Base-by-base conservation (phyloP, 768 basidiomycete genomes). In the Candolleomyces eurysporus region DNA sequence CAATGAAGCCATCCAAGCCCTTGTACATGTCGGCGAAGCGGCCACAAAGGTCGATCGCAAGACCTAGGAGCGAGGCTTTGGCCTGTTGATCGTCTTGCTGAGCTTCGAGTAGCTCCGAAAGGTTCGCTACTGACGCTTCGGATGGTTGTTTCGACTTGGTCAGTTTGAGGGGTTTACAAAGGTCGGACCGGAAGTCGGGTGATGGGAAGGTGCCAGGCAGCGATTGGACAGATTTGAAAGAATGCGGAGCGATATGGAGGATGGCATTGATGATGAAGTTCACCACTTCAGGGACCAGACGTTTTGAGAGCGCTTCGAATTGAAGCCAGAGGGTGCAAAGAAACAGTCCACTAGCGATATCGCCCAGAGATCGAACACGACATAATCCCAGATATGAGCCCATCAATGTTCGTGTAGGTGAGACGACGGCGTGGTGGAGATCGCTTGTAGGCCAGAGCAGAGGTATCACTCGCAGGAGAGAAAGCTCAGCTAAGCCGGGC, bases 381-480 rank as follows among this genome's bases (percentile, higher is more conserved):
- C 87, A 84, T 31, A 99, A 79, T 8, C 89, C 89, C 17, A 99
- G 88, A 71, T 98, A 98, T 50, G 94, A 89, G 0, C 91, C 93
- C 79, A 97, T 91, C 58, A 98, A 82, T 17, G 98, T 75, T 54
- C 94, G 84, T 0, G 95, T 84, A 0, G 95, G 93, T 0, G 92
- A 91, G 19, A 94, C 78, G 50, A 98, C 94, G 0, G 88, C 84
- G 73, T 99, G 96, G 56, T 88, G 89, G 75, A 96, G 83, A 74
- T 99, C 97, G 71, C 94, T 96, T 2, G 95, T 94, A 3, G 95
- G 91, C 96, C 96, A 99, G 40, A 91, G 77, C 14, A 80, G 76
- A 4, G 94, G 94, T 55, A 93, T 83, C 43, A 95, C 72, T 22
- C 95, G 87, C 32, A 98, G 78, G 2, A 99, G 78, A 0, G 83